Conservation (phyloP, 371 early-diverging fungal species). For the Syncephalastrum racemosum region DNA sequence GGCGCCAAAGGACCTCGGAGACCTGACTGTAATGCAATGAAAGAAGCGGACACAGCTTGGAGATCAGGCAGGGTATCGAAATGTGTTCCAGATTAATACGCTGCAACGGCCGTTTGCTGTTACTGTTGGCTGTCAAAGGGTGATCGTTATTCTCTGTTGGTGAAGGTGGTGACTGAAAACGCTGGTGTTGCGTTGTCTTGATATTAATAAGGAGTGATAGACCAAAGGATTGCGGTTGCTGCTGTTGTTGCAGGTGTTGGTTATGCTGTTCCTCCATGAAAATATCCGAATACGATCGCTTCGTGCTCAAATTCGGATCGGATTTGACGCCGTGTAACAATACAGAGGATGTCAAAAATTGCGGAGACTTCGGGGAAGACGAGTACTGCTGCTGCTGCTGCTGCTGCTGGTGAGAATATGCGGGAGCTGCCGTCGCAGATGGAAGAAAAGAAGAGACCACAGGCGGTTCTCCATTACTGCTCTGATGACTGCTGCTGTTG, state of each 20-base stretch:
- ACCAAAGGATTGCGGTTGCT: neutral
- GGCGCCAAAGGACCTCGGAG: constrained; percentile 23
- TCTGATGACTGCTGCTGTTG: neutral
- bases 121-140: neutral
- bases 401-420: neutral
- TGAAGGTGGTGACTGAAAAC: constrained; percentile 19
- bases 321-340: no score
- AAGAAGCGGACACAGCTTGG: constrained; percentile 18
- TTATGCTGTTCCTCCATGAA: no score
- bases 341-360: no score
- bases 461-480: no score
- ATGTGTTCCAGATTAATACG: constrained; percentile 11
- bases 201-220: constrained; percentile 16
- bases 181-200: constrained; percentile 23
- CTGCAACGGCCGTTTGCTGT: constrained; percentile 13
- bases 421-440: neutral
- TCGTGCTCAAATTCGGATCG: no score
- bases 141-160: constrained; percentile 2
- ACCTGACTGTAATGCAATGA: constrained; percentile 21
- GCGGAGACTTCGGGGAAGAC: no score
- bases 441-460: neutral
- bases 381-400: no score
- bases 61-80: constrained; percentile 11
- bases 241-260: no score
- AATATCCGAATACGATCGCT: no score